Evolutionary conservation across 331 rosid genomes (phyloP).

Genomic region (Rosa hybrid): DNA sequence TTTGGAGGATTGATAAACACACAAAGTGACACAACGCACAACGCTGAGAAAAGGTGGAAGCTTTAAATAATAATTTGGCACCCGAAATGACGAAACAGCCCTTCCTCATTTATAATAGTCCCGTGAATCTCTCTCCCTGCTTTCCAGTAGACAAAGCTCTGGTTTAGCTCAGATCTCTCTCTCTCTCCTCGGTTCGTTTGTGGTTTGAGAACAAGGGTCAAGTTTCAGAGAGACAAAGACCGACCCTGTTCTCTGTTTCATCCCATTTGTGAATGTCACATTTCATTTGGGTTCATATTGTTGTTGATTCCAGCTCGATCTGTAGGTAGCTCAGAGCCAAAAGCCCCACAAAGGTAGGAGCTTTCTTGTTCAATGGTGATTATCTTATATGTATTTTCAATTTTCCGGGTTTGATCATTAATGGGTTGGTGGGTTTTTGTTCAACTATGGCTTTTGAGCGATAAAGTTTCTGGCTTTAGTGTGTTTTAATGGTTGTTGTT

Average conservation of each 20-base stretch:
- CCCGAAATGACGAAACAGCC: neutral
- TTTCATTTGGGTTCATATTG: neutral
- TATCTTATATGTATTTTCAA: neutral
- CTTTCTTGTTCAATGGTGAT: neutral
- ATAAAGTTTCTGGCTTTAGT: neutral
- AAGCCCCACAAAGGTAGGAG: conserved; percentile 9
- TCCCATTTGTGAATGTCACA: conserved; percentile 15
- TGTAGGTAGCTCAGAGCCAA: neutral
- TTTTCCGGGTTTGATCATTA: neutral
- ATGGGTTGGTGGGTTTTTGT: neutral
- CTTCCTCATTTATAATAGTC: conserved; percentile 20
- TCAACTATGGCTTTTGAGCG: neutral
- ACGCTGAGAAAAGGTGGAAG: neutral
- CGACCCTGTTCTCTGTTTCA: conserved; percentile 1
- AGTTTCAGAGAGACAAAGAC: neutral
- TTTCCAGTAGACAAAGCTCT: neutral
- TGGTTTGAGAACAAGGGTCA: conserved; percentile 3
- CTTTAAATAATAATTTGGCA: neutral
- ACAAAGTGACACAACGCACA: neutral
- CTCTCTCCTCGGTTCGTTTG: neutral
- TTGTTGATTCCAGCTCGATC: conserved; percentile 10
- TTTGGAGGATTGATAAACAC: neutral
- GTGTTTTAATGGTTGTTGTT: neutral
- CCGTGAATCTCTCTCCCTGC: conserved; percentile 24
- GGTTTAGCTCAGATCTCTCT: conserved; percentile 24